Evolutionary conservation across 2,329 filamentous ascomycete genomes (phyloP).

Genomic region (Hypomyces perniciosus): DNA sequence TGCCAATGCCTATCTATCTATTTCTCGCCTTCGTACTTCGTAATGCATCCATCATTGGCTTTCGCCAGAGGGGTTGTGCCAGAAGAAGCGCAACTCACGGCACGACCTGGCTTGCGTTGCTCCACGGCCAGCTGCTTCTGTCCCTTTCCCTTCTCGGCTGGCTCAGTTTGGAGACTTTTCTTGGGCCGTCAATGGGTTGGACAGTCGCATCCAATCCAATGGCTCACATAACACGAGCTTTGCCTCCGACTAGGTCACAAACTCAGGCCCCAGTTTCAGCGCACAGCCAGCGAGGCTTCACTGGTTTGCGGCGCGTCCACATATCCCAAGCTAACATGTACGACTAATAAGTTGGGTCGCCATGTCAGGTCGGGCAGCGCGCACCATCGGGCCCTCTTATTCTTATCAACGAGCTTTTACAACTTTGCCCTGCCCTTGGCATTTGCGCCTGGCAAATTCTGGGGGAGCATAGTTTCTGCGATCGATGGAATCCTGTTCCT

Average conservation of each 20-base stretch:
- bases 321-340: background rate
- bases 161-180: conserved; percentile 5
- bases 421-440: too few relatives aligned
- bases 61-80: background rate
- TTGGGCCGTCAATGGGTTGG: background rate
- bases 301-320: conserved; percentile 9
- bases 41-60: conserved; percentile 1
- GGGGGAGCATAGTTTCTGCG: too few relatives aligned
- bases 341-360: conserved; percentile 6
- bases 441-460: too few relatives aligned
- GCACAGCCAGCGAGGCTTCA: conserved; percentile 7
- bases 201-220: conserved; percentile 7
- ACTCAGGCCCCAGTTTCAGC: conserved; percentile 10
- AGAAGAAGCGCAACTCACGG: conserved; percentile 8
- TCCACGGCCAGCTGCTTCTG: background rate
- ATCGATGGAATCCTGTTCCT: too few relatives aligned
- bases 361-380: conserved; percentile 13
- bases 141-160: conserved; percentile 5
- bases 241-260: conserved; percentile 11
- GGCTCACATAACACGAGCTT: conserved; percentile 9
- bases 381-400: background rate
- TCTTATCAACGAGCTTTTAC: too few relatives aligned
- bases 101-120: conserved; percentile 2
- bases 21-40: background rate
- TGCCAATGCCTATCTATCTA: conserved; percentile 2